Base-by-base conservation (phyloP, 2,329 filamentous ascomycete species). In the Fusarium odoratissimum region DNA sequence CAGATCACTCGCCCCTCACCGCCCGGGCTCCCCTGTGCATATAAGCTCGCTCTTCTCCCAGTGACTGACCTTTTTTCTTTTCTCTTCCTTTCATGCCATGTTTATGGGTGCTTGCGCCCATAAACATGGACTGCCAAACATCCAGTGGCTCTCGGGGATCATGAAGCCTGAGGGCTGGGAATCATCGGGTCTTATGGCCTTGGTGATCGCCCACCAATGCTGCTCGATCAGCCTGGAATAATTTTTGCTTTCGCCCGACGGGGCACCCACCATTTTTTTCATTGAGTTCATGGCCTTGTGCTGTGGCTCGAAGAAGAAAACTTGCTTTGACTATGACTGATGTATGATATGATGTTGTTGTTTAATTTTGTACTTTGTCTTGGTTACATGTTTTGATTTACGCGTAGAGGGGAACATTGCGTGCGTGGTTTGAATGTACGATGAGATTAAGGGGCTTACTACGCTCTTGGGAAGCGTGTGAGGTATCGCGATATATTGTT, bases 251-350 rank as follows among this genome's bases (percentile, higher is more conserved):
- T 23, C 23, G 16, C n/a, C 30, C 19, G 13, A 38, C 8, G 23
- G 38, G 49, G 19, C 49, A 54, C 37, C 35, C 31, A 37, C 19
- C 19, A n/a, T n/a, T 17, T 19, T 38, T 75, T 75, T 74, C 73
- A 75, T 75, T 75, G 59, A 30, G 68, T 45, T 56, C 38, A 44
- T 35, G 30, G 73, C 64, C 57, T 71, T 49, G 64, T 31, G 62
- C 60, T 31, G 28, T 44, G 73, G 9, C 71, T 75, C 62, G 73
- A 75, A 75, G 73, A 75, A 72, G 71, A 74, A 58, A 19, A 12
- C 42, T 13, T 41, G 11, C 45, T 59, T 30, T 54, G 37, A n/a
- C 5, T 13, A 13, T 48, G 41, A 33, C 25, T 60, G 33, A 7
- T n/a, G 11, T n/a, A 8, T 31, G 9, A 11, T 12, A 11, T 55